Evolutionary conservation across 768 basidiomycete genomes (phyloP).

Genomic region (Phanerochaete sordida): DNA sequence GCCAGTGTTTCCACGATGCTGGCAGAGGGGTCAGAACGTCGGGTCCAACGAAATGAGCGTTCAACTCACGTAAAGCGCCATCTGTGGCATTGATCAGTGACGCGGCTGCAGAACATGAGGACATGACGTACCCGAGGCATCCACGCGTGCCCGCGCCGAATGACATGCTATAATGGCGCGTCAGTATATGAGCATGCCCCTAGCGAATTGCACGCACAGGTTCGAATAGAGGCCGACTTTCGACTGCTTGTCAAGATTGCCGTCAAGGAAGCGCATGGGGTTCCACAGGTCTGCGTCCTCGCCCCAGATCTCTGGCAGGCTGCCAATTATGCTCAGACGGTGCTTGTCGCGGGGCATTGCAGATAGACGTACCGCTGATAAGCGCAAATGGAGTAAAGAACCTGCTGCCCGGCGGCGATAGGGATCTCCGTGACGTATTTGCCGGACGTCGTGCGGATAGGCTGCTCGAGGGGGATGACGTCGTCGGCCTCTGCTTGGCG

Average conservation of each 20-base stretch:
- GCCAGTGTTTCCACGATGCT: conserved; percentile 31
- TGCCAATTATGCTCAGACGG: neutral
- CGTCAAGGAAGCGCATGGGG: conserved; percentile 24
- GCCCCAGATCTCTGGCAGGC: conserved; percentile 27
- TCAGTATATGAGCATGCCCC: neutral
- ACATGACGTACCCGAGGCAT: neutral
- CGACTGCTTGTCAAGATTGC: conserved; percentile 6
- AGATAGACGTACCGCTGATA: conserved; percentile 30
- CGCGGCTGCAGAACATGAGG: conserved; percentile 2
- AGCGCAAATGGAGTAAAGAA: conserved; percentile 23
- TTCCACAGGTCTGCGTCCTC: conserved; percentile 29
- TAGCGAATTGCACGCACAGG: neutral
- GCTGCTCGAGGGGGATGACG: conserved; percentile 30
- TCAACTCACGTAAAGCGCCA: conserved; percentile 9
- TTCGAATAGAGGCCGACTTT: conserved; percentile 5
- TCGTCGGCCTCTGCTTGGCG: conserved; percentile 28
- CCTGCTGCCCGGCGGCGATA: conserved; percentile 23
- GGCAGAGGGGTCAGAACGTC: neutral
- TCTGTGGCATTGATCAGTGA: conserved; percentile 23
- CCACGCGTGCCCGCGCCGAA: conserved; percentile 8
- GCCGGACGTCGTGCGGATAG: conserved; percentile 26
- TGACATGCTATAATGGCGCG: conserved; percentile 1
- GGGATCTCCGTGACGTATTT: conserved; percentile 23
- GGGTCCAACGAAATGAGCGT: neutral
- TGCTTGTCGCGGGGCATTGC: neutral